These are phyloP conservation scores for Basipetospora chlamydospora DNA, from an alignment of 2,329 filamentous ascomycete genomes.

Conservation along the genomic window DNA sequence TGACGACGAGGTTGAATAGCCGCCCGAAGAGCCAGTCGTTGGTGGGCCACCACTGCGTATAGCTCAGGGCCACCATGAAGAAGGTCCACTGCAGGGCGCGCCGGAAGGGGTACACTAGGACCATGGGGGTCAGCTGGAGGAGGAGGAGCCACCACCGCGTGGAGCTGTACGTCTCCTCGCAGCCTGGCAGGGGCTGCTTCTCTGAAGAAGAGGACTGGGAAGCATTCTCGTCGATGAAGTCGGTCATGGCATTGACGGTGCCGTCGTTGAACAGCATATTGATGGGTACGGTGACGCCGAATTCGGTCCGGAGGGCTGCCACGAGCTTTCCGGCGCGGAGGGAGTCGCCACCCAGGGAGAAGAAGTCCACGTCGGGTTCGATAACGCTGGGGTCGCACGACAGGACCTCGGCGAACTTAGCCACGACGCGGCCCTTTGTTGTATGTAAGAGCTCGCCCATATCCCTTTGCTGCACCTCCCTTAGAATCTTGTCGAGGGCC, in stretches of 20 bases:
- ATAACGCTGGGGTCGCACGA: conserved; percentile 23
- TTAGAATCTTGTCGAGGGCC: conserved; percentile 19
- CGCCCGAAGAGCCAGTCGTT: conserved; percentile 25
- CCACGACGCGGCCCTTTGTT: conserved; percentile 22
- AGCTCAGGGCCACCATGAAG: conserved; percentile 32
- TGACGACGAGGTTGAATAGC: conserved; percentile 30
- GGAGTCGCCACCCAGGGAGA: conserved; percentile 37
- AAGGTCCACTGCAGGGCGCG: conserved; percentile 36
- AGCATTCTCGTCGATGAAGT: conserved; percentile 20
- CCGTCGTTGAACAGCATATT: conserved; percentile 35
- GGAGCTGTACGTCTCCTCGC: conserved; percentile 29
- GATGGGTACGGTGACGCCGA: conserved; percentile 32
- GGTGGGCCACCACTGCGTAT: conserved; percentile 24
- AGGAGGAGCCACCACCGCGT: conserved; percentile 32
- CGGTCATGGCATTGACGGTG: conserved; percentile 24
- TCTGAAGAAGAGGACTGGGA: conserved; percentile 5
- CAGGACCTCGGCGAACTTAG: conserved; percentile 30
- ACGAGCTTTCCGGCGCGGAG: conserved; percentile 36
- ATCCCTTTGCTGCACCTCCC: conserved; percentile 11
- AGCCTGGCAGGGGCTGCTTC: conserved; percentile 16
- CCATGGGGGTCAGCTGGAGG: conserved; percentile 34
- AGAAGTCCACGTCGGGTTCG: conserved; percentile 29
- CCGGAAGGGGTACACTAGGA: conserved; percentile 33
- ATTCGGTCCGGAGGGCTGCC: conserved; percentile 33
- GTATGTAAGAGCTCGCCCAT: conserved; percentile 12